These are phyloP conservation scores for Penicillium daleae DNA, from an alignment of 495 filamentous ascomycete species.

Conservation along the genomic window DNA sequence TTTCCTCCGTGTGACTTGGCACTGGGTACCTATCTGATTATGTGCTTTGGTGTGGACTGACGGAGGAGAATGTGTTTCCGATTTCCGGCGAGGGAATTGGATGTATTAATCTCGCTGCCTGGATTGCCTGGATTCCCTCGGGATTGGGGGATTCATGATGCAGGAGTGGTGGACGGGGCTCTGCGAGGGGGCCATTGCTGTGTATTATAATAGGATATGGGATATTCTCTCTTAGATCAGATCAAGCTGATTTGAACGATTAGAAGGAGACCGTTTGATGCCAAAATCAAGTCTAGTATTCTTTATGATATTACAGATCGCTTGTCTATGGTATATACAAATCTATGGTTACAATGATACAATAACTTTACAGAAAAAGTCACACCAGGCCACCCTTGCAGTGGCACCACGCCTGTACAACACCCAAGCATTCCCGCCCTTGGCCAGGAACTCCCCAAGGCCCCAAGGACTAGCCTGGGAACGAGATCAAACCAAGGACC, in stretches of 20 bases:
- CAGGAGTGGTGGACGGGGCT: neutral
- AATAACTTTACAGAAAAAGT: neutral
- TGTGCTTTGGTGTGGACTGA: neutral
- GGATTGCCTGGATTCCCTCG: neutral
- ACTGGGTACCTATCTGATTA: neutral
- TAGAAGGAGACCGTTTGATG: neutral
- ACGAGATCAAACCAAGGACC: neutral
- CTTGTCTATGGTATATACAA: neutral
- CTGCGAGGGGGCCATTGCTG: neutral
- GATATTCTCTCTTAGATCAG: neutral
- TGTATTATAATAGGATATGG: neutral
- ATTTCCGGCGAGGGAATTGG: neutral
- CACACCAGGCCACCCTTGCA: neutral
- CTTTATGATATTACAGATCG: neutral
- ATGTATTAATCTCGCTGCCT: neutral
- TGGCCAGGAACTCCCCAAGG: constrained; percentile 1
- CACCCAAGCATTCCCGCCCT: constrained; percentile 7
- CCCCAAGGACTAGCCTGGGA: neutral
- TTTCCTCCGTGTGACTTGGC: neutral
- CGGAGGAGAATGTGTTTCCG: neutral
- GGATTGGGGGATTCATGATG: neutral
- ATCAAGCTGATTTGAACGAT: neutral
- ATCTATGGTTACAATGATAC: neutral
- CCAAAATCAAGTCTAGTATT: neutral
- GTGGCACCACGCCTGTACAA: neutral